Conservation (phyloP, 2,329 filamentous ascomycete genomes). For the Colletotrichum caudatum region DNA sequence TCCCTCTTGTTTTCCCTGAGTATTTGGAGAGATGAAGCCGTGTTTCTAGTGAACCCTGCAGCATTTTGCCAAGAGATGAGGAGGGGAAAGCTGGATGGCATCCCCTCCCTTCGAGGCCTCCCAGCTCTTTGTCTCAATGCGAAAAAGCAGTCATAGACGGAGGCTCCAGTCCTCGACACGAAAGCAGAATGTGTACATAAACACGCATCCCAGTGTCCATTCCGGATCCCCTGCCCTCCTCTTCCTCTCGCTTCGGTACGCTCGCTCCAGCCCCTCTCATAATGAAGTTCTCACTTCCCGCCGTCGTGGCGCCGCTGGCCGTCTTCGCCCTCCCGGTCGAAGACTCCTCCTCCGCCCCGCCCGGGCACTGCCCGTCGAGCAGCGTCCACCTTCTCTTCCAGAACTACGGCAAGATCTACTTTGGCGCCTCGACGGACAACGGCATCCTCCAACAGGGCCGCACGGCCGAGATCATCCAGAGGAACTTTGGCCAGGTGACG, state of each 20-base stretch:
- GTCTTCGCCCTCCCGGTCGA: conserved; percentile 55
- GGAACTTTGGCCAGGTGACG: conserved; percentile 74
- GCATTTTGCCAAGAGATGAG: background rate
- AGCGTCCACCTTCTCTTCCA: conserved; percentile 69
- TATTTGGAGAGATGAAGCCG: background rate
- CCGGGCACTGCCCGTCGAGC: conserved; percentile 55
- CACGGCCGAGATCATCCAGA: conserved; percentile 66
- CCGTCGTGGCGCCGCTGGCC: conserved; percentile 54
- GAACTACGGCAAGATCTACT: conserved; percentile 74
- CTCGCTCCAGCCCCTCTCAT: background rate
- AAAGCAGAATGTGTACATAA: background rate
- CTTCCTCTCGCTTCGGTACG: background rate
- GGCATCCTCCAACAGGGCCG: conserved; percentile 63
- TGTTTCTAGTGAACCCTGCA: background rate
- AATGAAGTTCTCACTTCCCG: conserved; percentile 47
- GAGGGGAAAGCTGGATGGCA: background rate
- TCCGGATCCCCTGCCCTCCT: background rate
- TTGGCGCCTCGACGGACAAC: conserved; percentile 69
- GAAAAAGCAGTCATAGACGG: background rate
- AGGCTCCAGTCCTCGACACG: too few relatives aligned
- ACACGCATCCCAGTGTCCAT: background rate
- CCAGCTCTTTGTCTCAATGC: background rate
- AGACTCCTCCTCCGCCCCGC: conserved; percentile 49
- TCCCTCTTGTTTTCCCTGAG: background rate
- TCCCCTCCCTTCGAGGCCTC: background rate